Base-by-base conservation (phyloP, 805 yeast genomes). In the Hanseniaspora taiwanica region DNA sequence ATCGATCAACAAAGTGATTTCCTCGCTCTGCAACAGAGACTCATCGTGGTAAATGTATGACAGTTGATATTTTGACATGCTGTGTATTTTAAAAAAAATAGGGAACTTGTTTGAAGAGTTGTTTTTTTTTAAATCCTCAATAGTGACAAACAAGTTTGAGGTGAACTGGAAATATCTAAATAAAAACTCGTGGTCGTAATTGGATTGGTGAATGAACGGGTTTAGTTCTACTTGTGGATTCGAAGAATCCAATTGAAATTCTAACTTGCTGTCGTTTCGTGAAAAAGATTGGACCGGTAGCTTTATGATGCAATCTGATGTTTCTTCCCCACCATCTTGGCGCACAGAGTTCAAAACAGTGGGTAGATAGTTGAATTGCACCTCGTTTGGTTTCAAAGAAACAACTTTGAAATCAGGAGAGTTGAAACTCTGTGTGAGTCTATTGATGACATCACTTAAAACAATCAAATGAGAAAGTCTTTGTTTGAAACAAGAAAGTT, bases 131-230 rank as follows among this genome's bases (percentile, higher is more conserved):
- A 56, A 48, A 9, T 38, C 35, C 35, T 49, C 46, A 5, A 54
- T 34, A 5, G 54, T 46, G 3, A 47, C 40, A 41, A 58, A 58
- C 8, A 58, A 42, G 0, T 55, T 47, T 10, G 59, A 55, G 1
- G 64, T 58, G 39, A 58, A 58, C 35, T 57, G 62, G 36, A 58
- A 39, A 39, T 58, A 58, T 42, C 56, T 54, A 49, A 59, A 59
- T 17, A 58, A 52, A 34, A 55, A 55, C 43, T 56, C 59, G 40
- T 57, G 56, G 43, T 54, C 56, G 44, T 50, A 41, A 29, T 47
- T 47, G n/a, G 48, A 47, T 7, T 42, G 44, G 33, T 53, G 58
- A 19, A 59, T 46, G 41, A 58, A 56, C 14, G 57, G 56, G 38
- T 56, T 59, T 12, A 59, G 48, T 14, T 55, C 51, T 45, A 49